Evolutionary conservation across 176 grass and related monocot genomes (phyloP), one percentile per base, ranked within the genome.

Genomic region (Rhipidocladum racemiflorum): DNA sequence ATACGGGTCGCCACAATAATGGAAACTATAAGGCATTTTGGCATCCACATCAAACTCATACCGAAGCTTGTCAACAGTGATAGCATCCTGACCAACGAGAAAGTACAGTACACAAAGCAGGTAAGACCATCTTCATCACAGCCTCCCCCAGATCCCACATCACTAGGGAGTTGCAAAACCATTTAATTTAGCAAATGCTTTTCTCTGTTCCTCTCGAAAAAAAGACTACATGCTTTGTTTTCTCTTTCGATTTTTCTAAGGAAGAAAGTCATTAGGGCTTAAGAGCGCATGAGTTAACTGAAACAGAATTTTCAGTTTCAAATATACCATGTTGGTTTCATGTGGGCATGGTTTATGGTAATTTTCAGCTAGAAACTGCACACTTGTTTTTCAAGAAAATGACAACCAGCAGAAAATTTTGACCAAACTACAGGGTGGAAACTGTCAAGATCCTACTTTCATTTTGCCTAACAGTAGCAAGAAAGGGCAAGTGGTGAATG

Each of bases 171-270:
- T 75, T 29, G 21, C 28, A 21, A 25, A 75, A 68, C 51, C n/a
- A 60, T 60, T 60, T 29, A 57, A 75, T 57, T 16, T 11, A 68
- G 51, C 51, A 61, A 39, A 75, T 50, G 25, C 23, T 80, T 63
- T 60, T 39, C 36, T 54, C 61, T 70, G 9, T 57, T 86, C n/a
- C 70, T 81, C 63, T 79, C 48, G 43, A 35, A 32, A 78, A 78
- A 46, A 81, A 81, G 57, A 81, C 50, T 49, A 76, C 38, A 61
- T 20, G 3, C 40, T 18, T 76, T 70, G 20, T 50, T 25, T 64
- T 71, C 38, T 56, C 40, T 63, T 36, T 7, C 5, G 4, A 42
- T 42, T 24, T 79, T 44, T 83, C 40, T 48, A 44, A 71, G 13
- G n/a, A 81, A n/a, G 55, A 38, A 25, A 77, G 34, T 77, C 56